A percentile compares a stretch with the other conserved stretches of the same genome.
Evolutionary conservation across 768 basidiomycete genomes (phyloP).

Genomic region (Sistotremastrum suecicum): DNA sequence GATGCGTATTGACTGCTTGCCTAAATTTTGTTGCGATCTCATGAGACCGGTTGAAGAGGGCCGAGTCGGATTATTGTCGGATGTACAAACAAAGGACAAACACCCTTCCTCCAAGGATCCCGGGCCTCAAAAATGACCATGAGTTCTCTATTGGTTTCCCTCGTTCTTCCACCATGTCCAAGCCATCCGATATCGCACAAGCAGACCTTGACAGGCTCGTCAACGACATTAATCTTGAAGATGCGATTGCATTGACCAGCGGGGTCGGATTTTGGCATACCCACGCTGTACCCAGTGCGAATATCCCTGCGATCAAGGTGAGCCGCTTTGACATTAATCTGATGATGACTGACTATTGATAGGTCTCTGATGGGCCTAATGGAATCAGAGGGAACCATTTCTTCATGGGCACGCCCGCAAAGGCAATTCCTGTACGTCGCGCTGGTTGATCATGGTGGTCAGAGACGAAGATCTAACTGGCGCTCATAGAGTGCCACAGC

Average conservation of each 20-base stretch:
- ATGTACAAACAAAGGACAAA: no score
- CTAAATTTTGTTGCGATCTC: no score
- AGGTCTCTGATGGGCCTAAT: constrained; percentile 75
- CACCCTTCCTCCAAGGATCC: no score
- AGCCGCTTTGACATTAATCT: constrained; percentile 4
- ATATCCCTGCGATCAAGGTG: constrained; percentile 60
- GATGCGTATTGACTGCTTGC: no score
- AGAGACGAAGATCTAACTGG: background rate
- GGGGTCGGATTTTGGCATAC: constrained; percentile 76
- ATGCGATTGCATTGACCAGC: constrained; percentile 56
- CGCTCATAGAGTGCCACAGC: constrained; percentile 44
- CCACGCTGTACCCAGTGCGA: constrained; percentile 44
- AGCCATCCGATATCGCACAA: constrained; percentile 51
- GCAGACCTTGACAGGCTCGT: constrained; percentile 48
- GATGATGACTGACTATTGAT: background rate
- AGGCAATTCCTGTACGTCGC: constrained; percentile 48
- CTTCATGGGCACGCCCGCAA: constrained; percentile 71
- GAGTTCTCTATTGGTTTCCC: no score
- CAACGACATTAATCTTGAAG: constrained; percentile 55
- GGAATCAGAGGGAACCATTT: constrained; percentile 62
- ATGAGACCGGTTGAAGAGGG: no score
- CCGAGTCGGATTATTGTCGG: no score
- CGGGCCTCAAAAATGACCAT: no score
- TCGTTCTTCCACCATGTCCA: no score
- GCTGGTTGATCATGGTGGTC: no score